Conservation (phyloP, 805 yeast genomes). For the Kockiozyma suomiensis region DNA sequence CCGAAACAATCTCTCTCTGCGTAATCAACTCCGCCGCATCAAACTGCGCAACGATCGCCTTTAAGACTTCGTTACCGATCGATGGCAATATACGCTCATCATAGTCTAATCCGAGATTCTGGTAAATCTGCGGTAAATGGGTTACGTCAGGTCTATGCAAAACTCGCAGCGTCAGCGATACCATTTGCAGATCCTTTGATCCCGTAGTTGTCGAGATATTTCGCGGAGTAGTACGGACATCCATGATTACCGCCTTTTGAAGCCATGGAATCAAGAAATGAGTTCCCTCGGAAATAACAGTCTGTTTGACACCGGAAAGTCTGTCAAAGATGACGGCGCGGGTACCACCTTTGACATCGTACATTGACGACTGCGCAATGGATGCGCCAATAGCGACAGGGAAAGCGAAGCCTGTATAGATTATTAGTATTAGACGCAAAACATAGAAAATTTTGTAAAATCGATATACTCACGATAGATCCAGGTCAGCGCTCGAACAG, state of each 20-base stretch:
- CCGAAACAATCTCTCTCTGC: constrained; percentile 92
- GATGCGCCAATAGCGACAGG: constrained; percentile 52
- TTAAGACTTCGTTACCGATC: constrained; percentile 87
- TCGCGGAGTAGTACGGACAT: constrained; percentile 92
- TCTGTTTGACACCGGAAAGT: constrained; percentile 79
- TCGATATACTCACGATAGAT: constrained; percentile 23
- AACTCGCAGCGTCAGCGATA: constrained; percentile 87
- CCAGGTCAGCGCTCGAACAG: constrained; percentile 28
- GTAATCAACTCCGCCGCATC: constrained; percentile 97
- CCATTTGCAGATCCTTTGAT: constrained; percentile 95
- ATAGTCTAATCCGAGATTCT: constrained; percentile 87
- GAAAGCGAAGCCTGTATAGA: constrained; percentile 36
- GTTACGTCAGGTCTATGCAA: constrained; percentile 90
- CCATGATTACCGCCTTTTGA: constrained; percentile 86
- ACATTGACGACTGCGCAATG: constrained; percentile 79
- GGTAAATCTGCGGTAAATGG: constrained; percentile 83
- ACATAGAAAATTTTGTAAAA: not conserved
- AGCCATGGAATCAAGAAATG: constrained; percentile 96
- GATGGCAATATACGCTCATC: constrained; percentile 94
- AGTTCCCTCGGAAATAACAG: constrained; percentile 95
- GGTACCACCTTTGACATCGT: constrained; percentile 94
- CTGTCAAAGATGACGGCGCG: constrained; percentile 96
- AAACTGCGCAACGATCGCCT: constrained; percentile 88
- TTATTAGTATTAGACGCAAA: not conserved
- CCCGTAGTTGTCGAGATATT: constrained; percentile 94